A percentile compares a stretch with the other conserved stretches of the same genome.
Evolutionary conservation across 78 protist genomes (phyloP).

Genomic region (Dictyostelium purpureum): DNA sequence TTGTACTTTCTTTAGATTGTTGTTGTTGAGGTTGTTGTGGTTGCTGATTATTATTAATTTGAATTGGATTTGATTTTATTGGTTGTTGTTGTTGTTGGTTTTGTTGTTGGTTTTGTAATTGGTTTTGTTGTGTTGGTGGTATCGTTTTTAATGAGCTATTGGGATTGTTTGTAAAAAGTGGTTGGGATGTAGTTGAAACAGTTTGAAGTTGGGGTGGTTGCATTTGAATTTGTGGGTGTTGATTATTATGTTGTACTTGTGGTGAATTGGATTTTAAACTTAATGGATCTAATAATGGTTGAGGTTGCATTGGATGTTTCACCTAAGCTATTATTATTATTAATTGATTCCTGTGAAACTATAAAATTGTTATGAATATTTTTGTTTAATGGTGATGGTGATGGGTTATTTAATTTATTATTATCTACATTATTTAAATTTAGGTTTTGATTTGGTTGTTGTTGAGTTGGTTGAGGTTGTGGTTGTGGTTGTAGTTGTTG

Average conservation of each 20-base stretch:
- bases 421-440: too few relatives aligned
- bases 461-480: too few relatives aligned
- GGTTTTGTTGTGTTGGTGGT: not conserved
- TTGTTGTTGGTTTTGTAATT: not conserved
- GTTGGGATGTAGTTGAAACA: not conserved
- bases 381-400: too few relatives aligned
- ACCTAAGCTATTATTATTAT: not conserved
- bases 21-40: too few relatives aligned
- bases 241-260: not conserved
- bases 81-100: not conserved
- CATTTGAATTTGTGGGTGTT: not conserved
- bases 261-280: not conserved
- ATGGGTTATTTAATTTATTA: too few relatives aligned
- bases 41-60: too few relatives aligned
- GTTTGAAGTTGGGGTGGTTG: constrained; percentile 20
- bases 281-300: constrained; percentile 22
- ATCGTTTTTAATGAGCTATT: too few relatives aligned
- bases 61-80: too few relatives aligned
- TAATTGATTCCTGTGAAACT: not conserved
- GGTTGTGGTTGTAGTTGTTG: not conserved
- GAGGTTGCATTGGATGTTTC: not conserved
- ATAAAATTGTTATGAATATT: not conserved
- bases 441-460: too few relatives aligned
- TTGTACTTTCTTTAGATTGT: too few relatives aligned
- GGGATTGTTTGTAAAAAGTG: not conserved